phyloP scores from a whole-genome alignment of 1,139 yeast genomes.

The Yamadazyma oceani region DNA sequence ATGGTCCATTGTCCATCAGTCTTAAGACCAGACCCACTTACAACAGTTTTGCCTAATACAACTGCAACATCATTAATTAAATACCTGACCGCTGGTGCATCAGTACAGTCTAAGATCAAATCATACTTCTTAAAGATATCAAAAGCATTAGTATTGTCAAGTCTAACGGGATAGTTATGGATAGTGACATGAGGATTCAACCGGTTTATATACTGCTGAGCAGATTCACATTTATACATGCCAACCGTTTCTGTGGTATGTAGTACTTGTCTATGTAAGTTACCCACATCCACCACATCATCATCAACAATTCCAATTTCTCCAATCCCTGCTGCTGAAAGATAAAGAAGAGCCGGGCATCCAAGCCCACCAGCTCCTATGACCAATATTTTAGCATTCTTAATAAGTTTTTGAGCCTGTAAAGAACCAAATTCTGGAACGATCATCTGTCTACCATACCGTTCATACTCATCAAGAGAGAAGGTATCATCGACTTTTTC shows the following conservation, averaged over 20 bases:
- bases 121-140: conserved; percentile 65
- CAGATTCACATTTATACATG: conserved; percentile 73
- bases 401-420: conserved; percentile 57
- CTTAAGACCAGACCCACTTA: conserved; percentile 89
- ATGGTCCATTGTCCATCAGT: conserved; percentile 89
- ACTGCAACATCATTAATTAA: conserved; percentile 86
- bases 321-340: conserved; percentile 90
- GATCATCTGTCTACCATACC: conserved; percentile 95
- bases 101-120: conserved; percentile 88
- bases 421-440: conserved; percentile 72
- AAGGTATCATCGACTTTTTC: conserved; percentile 12
- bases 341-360: conserved; percentile 83
- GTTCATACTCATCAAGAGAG: conserved; percentile 64
- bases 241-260: conserved; percentile 73
- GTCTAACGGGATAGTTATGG: conserved; percentile 49
- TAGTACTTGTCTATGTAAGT: conserved; percentile 85
- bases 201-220: conserved; percentile 48
- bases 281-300: conserved; percentile 81
- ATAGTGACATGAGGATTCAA: conserved; percentile 71
- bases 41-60: conserved; percentile 63
- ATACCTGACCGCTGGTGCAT: conserved; percentile 85
- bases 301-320: conserved; percentile 82
- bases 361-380: conserved; percentile 98
- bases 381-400: conserved; percentile 61
- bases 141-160: conserved; percentile 61